phyloP scores from a whole-genome alignment of 140 eudicot species.

The Ambrosia hybrid region DNA sequence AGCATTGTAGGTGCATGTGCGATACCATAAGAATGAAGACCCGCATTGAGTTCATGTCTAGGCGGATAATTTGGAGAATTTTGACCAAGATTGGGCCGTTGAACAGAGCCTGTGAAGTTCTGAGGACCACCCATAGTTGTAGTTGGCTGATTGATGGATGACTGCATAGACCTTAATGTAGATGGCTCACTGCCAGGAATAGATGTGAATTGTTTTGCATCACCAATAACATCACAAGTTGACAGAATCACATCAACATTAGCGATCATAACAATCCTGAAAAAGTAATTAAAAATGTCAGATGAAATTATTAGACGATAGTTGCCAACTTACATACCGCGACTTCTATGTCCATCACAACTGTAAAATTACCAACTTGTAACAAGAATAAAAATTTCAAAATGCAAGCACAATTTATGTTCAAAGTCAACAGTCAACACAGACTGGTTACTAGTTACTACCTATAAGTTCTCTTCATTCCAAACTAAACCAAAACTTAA shows the following conservation, averaged over 20 bases:
- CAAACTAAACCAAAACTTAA: too few relatives aligned
- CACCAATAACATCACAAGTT: constrained; percentile 60
- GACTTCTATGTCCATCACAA: too few relatives aligned
- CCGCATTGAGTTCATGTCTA: constrained; percentile 31
- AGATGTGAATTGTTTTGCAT: constrained; percentile 40
- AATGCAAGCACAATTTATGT: too few relatives aligned
- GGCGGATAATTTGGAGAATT: constrained; percentile 37
- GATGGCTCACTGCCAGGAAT: constrained; percentile 31
- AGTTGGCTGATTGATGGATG: constrained; percentile 42
- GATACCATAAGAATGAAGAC: constrained; percentile 38
- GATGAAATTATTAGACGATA: not conserved
- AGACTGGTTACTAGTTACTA: too few relatives aligned
- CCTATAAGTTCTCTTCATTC: too few relatives aligned
- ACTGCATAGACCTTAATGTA: constrained; percentile 31
- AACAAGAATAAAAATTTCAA: too few relatives aligned
- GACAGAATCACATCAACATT: constrained; percentile 44
- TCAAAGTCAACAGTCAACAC: too few relatives aligned
- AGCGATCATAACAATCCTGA: constrained; percentile 67
- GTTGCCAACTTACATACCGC: too few relatives aligned
- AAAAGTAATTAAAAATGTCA: constrained; percentile 12
- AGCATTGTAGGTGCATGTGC: constrained; percentile 31
- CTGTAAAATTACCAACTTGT: too few relatives aligned
- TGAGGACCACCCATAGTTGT: constrained; percentile 29
- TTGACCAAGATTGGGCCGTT: constrained; percentile 34
- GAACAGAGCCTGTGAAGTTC: constrained; percentile 32